phyloP scores from a whole-genome alignment of 768 basidiomycete genomes.

The Termitomyces sp. region DNA sequence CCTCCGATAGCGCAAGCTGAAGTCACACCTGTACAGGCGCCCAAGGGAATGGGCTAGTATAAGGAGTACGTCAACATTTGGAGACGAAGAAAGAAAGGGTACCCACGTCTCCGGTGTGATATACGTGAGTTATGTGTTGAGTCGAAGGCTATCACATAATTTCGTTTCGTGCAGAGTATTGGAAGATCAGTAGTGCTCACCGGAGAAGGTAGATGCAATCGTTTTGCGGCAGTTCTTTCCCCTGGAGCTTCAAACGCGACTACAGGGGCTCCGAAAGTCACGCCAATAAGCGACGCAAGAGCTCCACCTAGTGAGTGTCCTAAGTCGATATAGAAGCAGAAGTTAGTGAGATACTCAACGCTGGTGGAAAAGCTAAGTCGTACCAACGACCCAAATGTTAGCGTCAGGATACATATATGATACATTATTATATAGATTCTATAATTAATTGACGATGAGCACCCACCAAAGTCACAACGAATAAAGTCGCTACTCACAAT shows the following conservation, averaged over 20 bases:
- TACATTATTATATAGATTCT: conserved; percentile 94
- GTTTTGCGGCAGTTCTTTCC: conserved; percentile 64
- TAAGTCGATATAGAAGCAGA: background rate
- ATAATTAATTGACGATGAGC: background rate
- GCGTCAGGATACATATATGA: conserved; percentile 87
- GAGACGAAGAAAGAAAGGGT: background rate
- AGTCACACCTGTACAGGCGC: conserved; percentile 70
- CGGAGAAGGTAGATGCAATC: conserved; percentile 86
- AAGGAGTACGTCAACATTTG: background rate
- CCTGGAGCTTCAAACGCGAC: conserved; percentile 88
- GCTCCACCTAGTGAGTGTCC: conserved; percentile 85
- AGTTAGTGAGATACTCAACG: background rate
- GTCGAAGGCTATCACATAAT: conserved; percentile 51
- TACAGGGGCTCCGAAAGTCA: conserved; percentile 90
- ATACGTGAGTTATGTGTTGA: conserved; percentile 82
- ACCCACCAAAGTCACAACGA: background rate
- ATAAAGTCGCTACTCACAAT: conserved; percentile 47
- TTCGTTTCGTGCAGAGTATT: background rate
- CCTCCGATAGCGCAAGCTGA: conserved; percentile 55
- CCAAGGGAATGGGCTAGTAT: conserved; percentile 79
- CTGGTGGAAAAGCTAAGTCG: background rate
- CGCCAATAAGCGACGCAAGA: conserved; percentile 77
- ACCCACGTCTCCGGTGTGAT: conserved; percentile 81
- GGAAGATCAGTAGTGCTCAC: conserved; percentile 38
- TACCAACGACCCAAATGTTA: conserved; percentile 83